phyloP scores from a whole-genome alignment of 169 alveolate genomes.

The Eimeria tenella region DNA sequence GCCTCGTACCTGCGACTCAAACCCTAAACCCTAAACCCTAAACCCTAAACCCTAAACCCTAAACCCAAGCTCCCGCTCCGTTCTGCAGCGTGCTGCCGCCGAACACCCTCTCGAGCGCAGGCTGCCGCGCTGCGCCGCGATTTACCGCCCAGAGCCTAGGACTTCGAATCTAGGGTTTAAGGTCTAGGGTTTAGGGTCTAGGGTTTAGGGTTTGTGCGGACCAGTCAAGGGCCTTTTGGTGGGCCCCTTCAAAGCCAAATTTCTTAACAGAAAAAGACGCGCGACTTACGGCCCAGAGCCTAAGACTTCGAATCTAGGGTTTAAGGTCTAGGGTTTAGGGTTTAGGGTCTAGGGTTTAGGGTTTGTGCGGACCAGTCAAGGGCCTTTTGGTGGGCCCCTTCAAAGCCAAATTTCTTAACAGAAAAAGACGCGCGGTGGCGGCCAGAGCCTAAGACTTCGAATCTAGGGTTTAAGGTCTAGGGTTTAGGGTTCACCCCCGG shows the following conservation, averaged over 20 bases:
- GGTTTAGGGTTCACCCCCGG: constrained; percentile 80
- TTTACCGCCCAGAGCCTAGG: no score
- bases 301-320: no score
- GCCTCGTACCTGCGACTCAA: constrained; percentile 57
- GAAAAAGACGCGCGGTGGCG: constrained; percentile 78
- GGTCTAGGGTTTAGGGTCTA: not conserved
- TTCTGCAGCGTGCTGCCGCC: not conserved
- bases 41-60: not conserved
- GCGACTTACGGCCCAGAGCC: no score
- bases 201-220: constrained; percentile 21
- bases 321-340: no score
- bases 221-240: constrained; percentile 71
- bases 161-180: not conserved
- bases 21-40: constrained; percentile 13
- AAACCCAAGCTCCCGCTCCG: not conserved
- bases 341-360: constrained; percentile 21
- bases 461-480: no score
- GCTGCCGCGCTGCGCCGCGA: no score
- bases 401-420: constrained; percentile 73
- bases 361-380: constrained; percentile 63
- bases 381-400: constrained; percentile 76
- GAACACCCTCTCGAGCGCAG: not conserved
- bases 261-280: constrained; percentile 70
- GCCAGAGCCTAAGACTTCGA: no score
- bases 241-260: constrained; percentile 75